phyloP scores from a whole-genome alignment of 2,329 filamentous ascomycete genomes.

The Zelopaecilomyces penicillatus region DNA sequence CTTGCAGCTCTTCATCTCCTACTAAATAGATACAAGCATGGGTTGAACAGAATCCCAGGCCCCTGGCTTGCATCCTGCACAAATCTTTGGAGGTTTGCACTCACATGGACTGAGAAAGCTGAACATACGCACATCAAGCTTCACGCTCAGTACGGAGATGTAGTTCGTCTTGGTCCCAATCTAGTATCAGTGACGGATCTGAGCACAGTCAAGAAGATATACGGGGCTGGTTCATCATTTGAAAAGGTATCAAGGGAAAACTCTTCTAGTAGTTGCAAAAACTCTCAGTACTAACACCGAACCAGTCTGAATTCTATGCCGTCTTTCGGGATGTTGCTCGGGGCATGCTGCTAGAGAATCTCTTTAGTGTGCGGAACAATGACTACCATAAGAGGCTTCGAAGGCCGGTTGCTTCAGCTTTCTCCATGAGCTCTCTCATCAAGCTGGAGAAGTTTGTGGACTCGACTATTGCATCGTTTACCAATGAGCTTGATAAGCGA shows the following conservation, averaged over 20 bases:
- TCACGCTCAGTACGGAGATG: conserved; percentile 62
- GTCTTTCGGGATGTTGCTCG: conserved; percentile 67
- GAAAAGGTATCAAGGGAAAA: conserved; percentile 58
- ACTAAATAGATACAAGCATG: neutral
- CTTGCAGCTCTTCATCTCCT: too few species aligned
- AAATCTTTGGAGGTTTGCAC: neutral
- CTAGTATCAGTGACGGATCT: conserved; percentile 65
- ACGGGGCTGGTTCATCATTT: conserved; percentile 75
- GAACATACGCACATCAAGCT: conserved; percentile 23
- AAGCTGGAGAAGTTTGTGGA: conserved; percentile 76
- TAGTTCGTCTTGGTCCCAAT: conserved; percentile 70
- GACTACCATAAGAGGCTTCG: conserved; percentile 63
- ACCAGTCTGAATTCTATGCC: conserved; percentile 65
- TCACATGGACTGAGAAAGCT: neutral
- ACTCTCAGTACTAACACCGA: conserved; percentile 20
- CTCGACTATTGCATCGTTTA: conserved; percentile 62
- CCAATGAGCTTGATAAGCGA: conserved; percentile 40
- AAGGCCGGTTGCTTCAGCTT: conserved; percentile 66
- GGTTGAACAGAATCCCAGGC: neutral
- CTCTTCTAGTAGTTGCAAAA: conserved; percentile 28
- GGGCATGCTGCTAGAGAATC: conserved; percentile 58
- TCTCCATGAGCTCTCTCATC: conserved; percentile 68
- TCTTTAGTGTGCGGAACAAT: conserved; percentile 72
- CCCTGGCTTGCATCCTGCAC: neutral
- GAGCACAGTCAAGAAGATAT: conserved; percentile 65